A percentile compares a stretch with the other conserved stretches of the same genome.
Evolutionary conservation across 1,284 basidiomycete species (phyloP).

Genomic region (Sanghuangporus sanghuang): DNA sequence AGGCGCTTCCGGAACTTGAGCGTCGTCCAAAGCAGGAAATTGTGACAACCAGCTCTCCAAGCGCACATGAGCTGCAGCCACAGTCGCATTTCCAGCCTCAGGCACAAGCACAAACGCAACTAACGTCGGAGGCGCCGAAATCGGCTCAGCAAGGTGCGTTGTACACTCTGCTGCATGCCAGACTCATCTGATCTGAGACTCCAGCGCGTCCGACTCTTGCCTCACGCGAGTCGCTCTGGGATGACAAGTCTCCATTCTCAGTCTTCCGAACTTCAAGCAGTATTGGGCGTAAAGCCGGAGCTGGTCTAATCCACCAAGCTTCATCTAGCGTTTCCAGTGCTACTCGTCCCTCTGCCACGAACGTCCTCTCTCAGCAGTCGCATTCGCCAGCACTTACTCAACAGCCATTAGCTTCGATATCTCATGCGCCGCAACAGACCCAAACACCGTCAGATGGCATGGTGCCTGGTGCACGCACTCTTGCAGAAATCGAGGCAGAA

Average conservation of each 20-base stretch:
- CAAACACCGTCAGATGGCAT: slow-evolving; percentile 1
- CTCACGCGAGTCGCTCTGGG: slow-evolving; percentile 72
- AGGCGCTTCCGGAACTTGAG: slow-evolving; percentile 34
- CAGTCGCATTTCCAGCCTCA: not conserved
- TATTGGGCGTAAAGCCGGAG: slow-evolving; percentile 15
- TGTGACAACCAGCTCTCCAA: not conserved
- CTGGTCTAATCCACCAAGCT: slow-evolving; percentile 8
- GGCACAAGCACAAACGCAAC: not conserved
- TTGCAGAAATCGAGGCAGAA: slow-evolving; percentile 94
- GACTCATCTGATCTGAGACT: not conserved
- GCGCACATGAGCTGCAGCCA: not conserved
- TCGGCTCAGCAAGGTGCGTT: slow-evolving; percentile 20
- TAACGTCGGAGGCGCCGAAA: slow-evolving; percentile 2
- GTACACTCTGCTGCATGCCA: not conserved
- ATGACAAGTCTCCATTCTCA: slow-evolving; percentile 71
- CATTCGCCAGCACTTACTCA: slow-evolving; percentile 13
- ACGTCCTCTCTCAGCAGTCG: slow-evolving; percentile 1
- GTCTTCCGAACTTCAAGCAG: slow-evolving; percentile 37
- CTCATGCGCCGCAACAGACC: not conserved
- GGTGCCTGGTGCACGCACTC: slow-evolving; percentile 56
- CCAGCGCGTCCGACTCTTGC: slow-evolving; percentile 32
- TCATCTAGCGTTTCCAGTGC: slow-evolving; percentile 4
- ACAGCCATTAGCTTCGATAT: not conserved
- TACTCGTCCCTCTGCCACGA: not conserved
- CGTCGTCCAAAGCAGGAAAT: slow-evolving; percentile 12